phyloP scores from a whole-genome alignment of 139 green algal species.

The Chlorella sp. region DNA sequence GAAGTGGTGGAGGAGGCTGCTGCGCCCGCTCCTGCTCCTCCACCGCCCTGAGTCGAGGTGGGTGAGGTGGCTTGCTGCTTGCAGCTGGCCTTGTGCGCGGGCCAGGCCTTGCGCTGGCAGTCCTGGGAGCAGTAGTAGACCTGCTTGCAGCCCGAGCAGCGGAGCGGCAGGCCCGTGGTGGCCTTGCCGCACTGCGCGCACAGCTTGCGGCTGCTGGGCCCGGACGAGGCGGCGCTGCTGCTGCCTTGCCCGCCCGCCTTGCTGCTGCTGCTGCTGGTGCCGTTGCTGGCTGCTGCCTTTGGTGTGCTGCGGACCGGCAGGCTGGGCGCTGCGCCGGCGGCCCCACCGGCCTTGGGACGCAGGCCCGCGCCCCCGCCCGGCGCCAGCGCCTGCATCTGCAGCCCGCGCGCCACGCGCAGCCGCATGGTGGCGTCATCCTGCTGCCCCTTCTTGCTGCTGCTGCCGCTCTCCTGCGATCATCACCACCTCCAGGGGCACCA shows the following conservation, averaged over 20 bases:
- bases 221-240: background rate
- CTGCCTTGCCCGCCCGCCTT: background rate
- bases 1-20: background rate
- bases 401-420: slow-evolving; percentile 1
- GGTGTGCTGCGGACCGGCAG: background rate
- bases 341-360: background rate
- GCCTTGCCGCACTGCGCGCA: slow-evolving; percentile 5
- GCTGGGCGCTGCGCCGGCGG: background rate
- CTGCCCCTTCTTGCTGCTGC: background rate
- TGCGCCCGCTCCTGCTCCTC: no score
- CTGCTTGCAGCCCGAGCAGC: slow-evolving; percentile 25
- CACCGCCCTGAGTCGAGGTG: background rate
- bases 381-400: slow-evolving; percentile 5
- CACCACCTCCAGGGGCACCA: no score
- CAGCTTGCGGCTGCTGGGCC: background rate
- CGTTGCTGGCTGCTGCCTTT: background rate
- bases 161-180: background rate
- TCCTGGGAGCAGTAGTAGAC: slow-evolving; percentile 26
- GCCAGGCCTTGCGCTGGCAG: slow-evolving; percentile 24
- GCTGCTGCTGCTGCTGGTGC: background rate
- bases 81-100: slow-evolving; percentile 37
- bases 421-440: background rate
- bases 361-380: background rate
- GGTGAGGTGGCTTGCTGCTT: no score
- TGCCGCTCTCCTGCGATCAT: no score